phyloP scores from a whole-genome alignment of 208 protist genomes.

The Leishmania mexicana region DNA sequence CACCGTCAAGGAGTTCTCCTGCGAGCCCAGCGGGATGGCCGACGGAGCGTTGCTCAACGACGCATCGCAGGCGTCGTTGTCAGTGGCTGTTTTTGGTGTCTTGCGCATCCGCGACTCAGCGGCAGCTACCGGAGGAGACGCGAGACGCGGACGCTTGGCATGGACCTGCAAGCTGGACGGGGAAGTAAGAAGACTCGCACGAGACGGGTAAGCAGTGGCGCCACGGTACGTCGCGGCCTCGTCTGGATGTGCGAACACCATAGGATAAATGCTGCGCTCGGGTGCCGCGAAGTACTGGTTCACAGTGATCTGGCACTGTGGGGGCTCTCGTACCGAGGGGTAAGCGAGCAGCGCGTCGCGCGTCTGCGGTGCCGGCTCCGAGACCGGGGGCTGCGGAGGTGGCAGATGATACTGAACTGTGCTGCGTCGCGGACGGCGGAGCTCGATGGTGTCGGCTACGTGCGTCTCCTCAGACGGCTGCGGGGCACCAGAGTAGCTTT shows the following conservation, averaged over 20 bases:
- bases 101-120: not conserved
- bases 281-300: slow-evolving; percentile 34
- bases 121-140: not conserved
- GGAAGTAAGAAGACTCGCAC: slow-evolving; percentile 13
- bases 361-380: slow-evolving; percentile 5
- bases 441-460: slow-evolving; percentile 13
- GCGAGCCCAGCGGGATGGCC: slow-evolving; percentile 11
- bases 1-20: slow-evolving; percentile 28
- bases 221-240: not conserved
- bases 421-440: slow-evolving; percentile 10
- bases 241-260: not conserved
- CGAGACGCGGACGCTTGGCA: not conserved
- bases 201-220: slow-evolving; percentile 3
- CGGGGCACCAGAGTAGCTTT: not conserved
- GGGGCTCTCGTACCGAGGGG: slow-evolving; percentile 8
- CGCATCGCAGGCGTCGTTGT: not conserved
- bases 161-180: slow-evolving; percentile 4
- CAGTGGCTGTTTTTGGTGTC: not conserved
- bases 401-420: not conserved
- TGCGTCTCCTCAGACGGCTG: not conserved
- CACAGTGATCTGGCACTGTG: slow-evolving; percentile 27
- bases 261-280: slow-evolving; percentile 13
- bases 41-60: slow-evolving; percentile 27
- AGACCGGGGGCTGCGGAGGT: not conserved
- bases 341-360: not conserved